Conservation (phyloP, 768 basidiomycete species). For the Suillus fuscotomentosus region DNA sequence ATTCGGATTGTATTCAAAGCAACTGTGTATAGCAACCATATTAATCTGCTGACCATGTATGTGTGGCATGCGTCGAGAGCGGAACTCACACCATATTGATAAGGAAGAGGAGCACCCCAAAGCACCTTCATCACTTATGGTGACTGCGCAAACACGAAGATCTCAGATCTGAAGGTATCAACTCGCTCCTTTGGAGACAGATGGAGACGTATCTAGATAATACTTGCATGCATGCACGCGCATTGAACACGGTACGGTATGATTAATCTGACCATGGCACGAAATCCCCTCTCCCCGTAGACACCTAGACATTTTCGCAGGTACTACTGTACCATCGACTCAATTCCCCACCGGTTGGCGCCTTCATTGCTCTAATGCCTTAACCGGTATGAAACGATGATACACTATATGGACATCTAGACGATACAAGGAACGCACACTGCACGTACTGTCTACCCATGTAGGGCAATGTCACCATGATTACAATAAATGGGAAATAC, state of each 20-base stretch:
- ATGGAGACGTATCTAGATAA: neutral
- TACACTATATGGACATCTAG: neutral
- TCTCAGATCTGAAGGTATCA: neutral
- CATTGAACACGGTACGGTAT: neutral
- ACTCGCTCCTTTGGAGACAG: neutral
- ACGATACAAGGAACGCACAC: neutral
- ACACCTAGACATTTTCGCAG: neutral
- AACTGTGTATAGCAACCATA: neutral
- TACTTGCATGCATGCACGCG: neutral
- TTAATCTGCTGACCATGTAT: neutral
- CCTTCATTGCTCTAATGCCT: neutral
- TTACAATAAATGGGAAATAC: neutral
- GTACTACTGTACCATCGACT: neutral
- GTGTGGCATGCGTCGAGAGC: neutral
- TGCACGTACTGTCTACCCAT: neutral
- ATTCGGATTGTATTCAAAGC: neutral
- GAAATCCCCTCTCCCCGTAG: neutral
- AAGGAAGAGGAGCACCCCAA: neutral
- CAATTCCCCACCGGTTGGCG: neutral
- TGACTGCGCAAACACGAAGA: neutral
- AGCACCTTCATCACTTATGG: neutral
- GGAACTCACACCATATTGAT: neutral
- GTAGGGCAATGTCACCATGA: neutral
- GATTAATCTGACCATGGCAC: neutral
- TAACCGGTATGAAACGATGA: neutral